Evolutionary conservation across 1,284 basidiomycete species (phyloP), one percentile per base, ranked within the genome.

Genomic region (Cryptococcus sp.): DNA sequence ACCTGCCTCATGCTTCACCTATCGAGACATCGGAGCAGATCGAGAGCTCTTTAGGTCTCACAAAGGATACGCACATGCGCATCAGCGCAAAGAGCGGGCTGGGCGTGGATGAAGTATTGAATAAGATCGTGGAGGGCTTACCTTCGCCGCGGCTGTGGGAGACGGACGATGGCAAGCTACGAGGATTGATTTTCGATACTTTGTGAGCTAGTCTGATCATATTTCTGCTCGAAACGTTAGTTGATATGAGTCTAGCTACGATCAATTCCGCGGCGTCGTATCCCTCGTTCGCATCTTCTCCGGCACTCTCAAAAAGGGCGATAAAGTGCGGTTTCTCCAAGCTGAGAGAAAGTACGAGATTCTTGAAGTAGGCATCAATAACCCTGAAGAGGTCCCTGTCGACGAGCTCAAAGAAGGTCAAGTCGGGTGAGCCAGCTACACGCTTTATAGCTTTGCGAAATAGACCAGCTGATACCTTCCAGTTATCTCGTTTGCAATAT

Each of bases 211-310:
- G 38, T 4, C 5, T 26, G 0, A 8, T 29, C 19, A 29, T 39
- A 34, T 29, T 3, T 5, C 6, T 11, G 43, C 8, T 38, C n/a
- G 23, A 40, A 22, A 5, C 25, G 50, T 34, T 11, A 41, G 34
- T 53, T 54, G 17, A 59, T 29, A 58, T 29, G 7, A 11, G 3
- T 46, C 56, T 64, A 97, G 93, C 70, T 98, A 96, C 75, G 96
- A 99, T 77, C 86, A 90, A 64, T 99, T 94, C 79, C 86, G 93
- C 56, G 96, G 96, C 17, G 96, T 99, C 20, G 93, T 99, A 48
- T 96, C 93, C 5, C 81, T 99, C 19, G 84, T 98, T 23, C 89
- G 86, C 65, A 79, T 99, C 23, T 77, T 81, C 22, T 81, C 81
- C n/a, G 85, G 85, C 1, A 74, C 80, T 0, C 58, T 86, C 16